Percentiles rank a stretch among this genome's conserved stretches.
phyloP scores from a whole-genome alignment of 768 basidiomycete genomes.

The Gelatoporia subvermispora region DNA sequence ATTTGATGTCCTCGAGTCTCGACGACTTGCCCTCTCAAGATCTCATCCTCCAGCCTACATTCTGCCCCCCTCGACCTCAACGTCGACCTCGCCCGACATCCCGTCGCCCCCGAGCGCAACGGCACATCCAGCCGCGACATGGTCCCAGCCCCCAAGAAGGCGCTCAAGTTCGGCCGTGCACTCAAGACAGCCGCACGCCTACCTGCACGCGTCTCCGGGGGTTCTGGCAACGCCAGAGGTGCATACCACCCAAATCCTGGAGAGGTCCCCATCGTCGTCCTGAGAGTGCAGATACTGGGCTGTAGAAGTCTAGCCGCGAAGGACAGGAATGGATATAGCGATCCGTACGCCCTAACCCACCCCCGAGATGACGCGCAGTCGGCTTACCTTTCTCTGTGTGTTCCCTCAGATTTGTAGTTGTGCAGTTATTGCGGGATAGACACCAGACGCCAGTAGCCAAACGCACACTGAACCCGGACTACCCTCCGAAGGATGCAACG shows the following conservation, averaged over 20 bases:
- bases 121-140: constrained; percentile 6
- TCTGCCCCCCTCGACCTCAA: not conserved
- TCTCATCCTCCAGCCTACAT: not conserved
- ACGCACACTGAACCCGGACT: constrained; percentile 65
- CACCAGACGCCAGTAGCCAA: constrained; percentile 75
- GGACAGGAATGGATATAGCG: constrained; percentile 65
- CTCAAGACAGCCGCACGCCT: constrained; percentile 56
- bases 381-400: not conserved
- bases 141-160: constrained; percentile 33
- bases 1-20: no score
- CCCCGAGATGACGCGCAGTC: not conserved
- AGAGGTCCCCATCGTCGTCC: constrained; percentile 61
- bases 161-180: constrained; percentile 51
- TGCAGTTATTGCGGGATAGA: constrained; percentile 52
- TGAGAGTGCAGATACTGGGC: constrained; percentile 64
- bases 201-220: constrained; percentile 42
- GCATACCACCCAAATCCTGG: constrained; percentile 45
- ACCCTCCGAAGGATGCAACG: constrained; percentile 63
- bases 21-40: not conserved
- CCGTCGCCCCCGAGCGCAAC: not conserved
- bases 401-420: constrained; percentile 58
- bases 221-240: constrained; percentile 33
- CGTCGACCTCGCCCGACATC: not conserved
- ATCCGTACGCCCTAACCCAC: constrained; percentile 53
- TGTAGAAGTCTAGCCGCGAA: constrained; percentile 60